phyloP scores from a whole-genome alignment of 371 early-diverging fungal genomes.

The Actinomucor elegans region DNA sequence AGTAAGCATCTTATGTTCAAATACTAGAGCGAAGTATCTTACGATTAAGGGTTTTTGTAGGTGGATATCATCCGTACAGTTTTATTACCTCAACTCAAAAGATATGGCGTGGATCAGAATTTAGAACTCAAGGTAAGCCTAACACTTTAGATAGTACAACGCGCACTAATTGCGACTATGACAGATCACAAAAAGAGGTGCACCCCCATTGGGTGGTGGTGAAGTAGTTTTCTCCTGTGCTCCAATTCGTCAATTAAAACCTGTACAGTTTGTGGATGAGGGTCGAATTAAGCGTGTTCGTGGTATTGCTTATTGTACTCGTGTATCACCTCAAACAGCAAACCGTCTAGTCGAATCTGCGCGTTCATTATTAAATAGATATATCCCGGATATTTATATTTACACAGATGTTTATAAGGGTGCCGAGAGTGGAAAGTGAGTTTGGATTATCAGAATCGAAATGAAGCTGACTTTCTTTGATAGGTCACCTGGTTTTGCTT shows the following conservation, averaged over 20 bases:
- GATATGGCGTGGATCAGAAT: constrained; percentile 83
- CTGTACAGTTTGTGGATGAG: constrained; percentile 79
- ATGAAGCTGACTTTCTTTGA: no score
- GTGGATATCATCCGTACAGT: constrained; percentile 93
- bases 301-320: constrained; percentile 90
- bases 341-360: constrained; percentile 92
- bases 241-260: constrained; percentile 75
- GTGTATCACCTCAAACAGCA: constrained; percentile 94
- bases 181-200: constrained; percentile 87
- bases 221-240: constrained; percentile 87
- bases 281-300: constrained; percentile 92
- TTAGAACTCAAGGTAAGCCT: constrained; percentile 79
- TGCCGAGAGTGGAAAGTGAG: constrained; percentile 87
- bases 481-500: constrained; percentile 94
- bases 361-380: constrained; percentile 79
- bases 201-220: constrained; percentile 96
- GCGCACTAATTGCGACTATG: no score
- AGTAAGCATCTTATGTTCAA: constrained; percentile 57
- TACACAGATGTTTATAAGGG: constrained; percentile 97
- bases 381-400: constrained; percentile 95
- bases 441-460: no score
- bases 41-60: no score
- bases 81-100: constrained; percentile 76
- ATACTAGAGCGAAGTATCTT: no score
- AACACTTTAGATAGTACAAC: no score